A percentile compares a stretch with the other conserved stretches of the same genome.
phyloP scores from a whole-genome alignment of 192 early-diverging fungal species.

The Entomortierella beljakovae region DNA sequence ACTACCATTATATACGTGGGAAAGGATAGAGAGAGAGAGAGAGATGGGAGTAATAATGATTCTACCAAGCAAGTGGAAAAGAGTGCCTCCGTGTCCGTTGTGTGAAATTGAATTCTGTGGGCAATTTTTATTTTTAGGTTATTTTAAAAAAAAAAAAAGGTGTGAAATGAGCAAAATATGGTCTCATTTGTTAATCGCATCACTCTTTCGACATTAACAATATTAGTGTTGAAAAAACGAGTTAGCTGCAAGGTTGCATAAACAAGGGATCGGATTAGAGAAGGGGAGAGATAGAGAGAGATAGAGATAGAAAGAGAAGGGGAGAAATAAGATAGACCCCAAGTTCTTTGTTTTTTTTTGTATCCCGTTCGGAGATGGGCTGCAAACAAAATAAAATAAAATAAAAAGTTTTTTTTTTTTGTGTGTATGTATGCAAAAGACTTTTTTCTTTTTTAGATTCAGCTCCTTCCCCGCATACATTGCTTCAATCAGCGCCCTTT shows the following conservation, averaged over 20 bases:
- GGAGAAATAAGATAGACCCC: not conserved
- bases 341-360: not conserved
- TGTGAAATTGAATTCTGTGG: not conserved
- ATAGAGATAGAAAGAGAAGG: not conserved
- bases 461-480: not conserved
- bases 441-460: not conserved
- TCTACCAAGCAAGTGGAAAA: no score
- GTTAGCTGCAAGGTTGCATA: not conserved
- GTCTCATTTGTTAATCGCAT: not conserved
- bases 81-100: not conserved
- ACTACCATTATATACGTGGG: no score
- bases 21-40: not conserved
- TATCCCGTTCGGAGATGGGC: not conserved
- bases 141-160: no score
- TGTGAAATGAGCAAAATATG: conserved; percentile 6
- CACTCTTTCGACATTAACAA: no score
- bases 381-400: not conserved
- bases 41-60: no score
- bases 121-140: no score
- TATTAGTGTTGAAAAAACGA: no score
- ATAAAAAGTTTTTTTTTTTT: conserved; percentile 1
- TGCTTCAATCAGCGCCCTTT: not conserved
- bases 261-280: not conserved
- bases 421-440: not conserved
- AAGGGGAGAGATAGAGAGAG: not conserved